These are phyloP conservation scores for Mycena epipterygia DNA, from an alignment of 768 basidiomycete species.

Conservation along the genomic window DNA sequence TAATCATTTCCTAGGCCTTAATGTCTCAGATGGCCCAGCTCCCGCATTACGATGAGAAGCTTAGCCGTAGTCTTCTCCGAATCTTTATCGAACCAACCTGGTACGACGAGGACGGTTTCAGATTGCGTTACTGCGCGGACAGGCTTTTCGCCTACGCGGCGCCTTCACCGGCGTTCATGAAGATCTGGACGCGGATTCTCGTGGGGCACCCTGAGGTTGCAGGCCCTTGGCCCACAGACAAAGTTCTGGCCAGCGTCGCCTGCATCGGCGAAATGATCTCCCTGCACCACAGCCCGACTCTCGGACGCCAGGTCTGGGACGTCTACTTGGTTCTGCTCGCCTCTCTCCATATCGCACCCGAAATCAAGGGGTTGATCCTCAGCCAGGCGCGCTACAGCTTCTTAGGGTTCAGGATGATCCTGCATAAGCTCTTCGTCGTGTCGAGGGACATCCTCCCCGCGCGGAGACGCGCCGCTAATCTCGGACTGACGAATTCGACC, in stretches of 20 bases:
- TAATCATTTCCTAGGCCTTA: constrained; percentile 1
- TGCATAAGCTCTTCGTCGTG: constrained; percentile 10
- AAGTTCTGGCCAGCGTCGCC: constrained; percentile 11
- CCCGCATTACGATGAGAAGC: constrained; percentile 14
- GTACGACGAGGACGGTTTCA: constrained; percentile 9
- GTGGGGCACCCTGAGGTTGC: constrained; percentile 13
- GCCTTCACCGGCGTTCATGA: constrained; percentile 12
- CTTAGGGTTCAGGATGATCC: constrained; percentile 4
- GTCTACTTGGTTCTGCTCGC: constrained; percentile 11
- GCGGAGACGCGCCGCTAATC: not conserved
- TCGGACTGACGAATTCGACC: constrained; percentile 2
- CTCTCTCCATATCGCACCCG: constrained; percentile 9
- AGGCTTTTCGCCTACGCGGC: constrained; percentile 16
- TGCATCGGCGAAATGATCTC: constrained; percentile 15
- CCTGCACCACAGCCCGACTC: not conserved
- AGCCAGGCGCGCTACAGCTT: constrained; percentile 17
- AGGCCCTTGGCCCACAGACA: constrained; percentile 1
- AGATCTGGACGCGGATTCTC: constrained; percentile 15
- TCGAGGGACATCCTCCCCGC: not conserved
- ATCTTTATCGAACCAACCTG: constrained; percentile 15
- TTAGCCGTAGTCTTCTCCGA: not conserved
- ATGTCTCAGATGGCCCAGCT: constrained; percentile 28
- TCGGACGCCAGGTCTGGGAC: constrained; percentile 15
- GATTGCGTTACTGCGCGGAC: constrained; percentile 1
- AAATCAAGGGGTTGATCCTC: constrained; percentile 17